Evolutionary conservation across 306 rosid genomes (phyloP).

Genomic region (Adenanthera pavonina): DNA sequence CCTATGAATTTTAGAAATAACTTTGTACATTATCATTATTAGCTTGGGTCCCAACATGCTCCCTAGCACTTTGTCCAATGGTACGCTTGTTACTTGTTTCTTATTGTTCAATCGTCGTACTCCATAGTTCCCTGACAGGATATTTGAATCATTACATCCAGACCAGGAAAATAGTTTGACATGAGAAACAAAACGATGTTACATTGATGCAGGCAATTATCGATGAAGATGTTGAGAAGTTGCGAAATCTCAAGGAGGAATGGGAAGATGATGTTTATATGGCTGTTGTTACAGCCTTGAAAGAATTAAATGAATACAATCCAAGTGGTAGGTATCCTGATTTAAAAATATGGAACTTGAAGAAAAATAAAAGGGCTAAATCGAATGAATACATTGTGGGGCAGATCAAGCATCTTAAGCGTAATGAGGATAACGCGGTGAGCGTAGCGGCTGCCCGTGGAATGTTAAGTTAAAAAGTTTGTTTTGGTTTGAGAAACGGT

Average conservation of each 20-base stretch:
- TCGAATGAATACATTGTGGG: slow-evolving; percentile 70
- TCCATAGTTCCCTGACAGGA: not conserved
- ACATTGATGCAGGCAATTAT: slow-evolving; percentile 52
- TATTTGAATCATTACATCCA: not conserved
- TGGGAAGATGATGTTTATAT: slow-evolving; percentile 76
- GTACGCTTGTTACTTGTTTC: not conserved
- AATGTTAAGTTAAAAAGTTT: slow-evolving; percentile 51
- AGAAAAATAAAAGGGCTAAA: slow-evolving; percentile 82
- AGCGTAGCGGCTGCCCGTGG: not conserved
- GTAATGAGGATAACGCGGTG: slow-evolving; percentile 50
- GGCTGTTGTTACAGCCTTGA: slow-evolving; percentile 65
- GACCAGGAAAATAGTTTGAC: not conserved
- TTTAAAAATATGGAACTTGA: slow-evolving; percentile 78
- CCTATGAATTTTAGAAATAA: no score
- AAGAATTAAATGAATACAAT: slow-evolving; percentile 78
- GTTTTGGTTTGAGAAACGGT: not conserved
- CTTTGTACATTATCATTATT: no score
- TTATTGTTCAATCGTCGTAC: not conserved
- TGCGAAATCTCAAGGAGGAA: slow-evolving; percentile 65
- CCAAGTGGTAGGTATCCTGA: slow-evolving; percentile 77
- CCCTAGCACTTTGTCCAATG: not conserved
- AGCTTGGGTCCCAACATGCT: not conserved
- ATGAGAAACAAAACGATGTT: no score
- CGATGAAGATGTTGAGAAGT: slow-evolving; percentile 70
- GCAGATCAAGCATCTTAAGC: slow-evolving; percentile 62